Evolutionary conservation across 441 rosid genomes (phyloP), one percentile per base, ranked within the genome.

Genomic region (Kokia cookei): DNA sequence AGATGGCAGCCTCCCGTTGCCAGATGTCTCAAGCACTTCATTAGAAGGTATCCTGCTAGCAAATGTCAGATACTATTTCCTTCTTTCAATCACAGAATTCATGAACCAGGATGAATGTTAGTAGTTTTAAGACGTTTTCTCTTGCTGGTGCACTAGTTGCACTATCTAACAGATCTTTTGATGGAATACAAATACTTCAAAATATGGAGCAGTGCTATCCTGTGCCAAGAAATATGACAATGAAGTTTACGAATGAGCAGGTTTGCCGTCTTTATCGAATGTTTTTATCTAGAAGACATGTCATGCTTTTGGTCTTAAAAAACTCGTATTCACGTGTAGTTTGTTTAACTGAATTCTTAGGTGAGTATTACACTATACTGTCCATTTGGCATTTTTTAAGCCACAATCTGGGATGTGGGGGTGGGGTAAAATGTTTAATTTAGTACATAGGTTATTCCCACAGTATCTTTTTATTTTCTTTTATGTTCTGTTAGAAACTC

Each of bases 1-100:
- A 89, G 94, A 90, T 73, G 99, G 99, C 66, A 89, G 99, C 80
- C 99, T 91, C 75, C 98, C 98, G 62, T 82, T 93, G 26, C 97
- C 99, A 43, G 95, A 93, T 81, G 84, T 83, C 50, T 82, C 91
- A 79, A 81, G 78, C 73, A 72, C 83, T 65, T 86, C 91, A 77
- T 42, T 80, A 26, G 67, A 87, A 67, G 84, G 88, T 72, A 74
- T 65, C 55, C 61, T 65, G 54, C 48, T 24, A 71, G n/a, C 54
- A 58, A 42, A 58, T 9, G 42, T 58, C 32, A 14, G 1, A 71
- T 13, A 5, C 26, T 37, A 2, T 50, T 51, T 68, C 53, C 26
- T 50, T 24, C 59, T 29, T 68, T 68, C 47, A 32, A n/a, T 50
- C 19, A 9, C 26, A 42, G 42, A 4, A 54, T 72, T 59, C 14